Percentiles rank a stretch among this genome's conserved stretches.
Evolutionary conservation across 495 filamentous ascomycete species (phyloP).

Genomic region (Amniculicola lignicola): DNA sequence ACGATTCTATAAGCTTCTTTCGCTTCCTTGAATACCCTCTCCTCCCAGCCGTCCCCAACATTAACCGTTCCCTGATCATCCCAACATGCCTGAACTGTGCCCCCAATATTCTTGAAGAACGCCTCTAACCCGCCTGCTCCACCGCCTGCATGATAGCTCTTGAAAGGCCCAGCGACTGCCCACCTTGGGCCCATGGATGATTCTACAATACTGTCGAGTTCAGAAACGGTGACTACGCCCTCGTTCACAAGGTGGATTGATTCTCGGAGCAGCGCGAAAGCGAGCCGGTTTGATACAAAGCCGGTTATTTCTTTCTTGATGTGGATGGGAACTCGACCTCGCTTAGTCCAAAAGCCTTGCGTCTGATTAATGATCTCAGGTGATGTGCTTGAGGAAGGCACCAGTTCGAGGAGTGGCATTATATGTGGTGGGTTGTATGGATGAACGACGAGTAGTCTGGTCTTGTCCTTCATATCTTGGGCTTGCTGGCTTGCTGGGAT

Average conservation of each 20-base stretch:
- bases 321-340: conserved; percentile 52
- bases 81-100: conserved; percentile 56
- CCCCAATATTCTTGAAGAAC: conserved; percentile 57
- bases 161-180: conserved; percentile 58
- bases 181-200: conserved; percentile 55
- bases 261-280: conserved; percentile 42
- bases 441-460: conserved; percentile 55
- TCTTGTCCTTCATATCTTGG: conserved; percentile 42
- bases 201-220: conserved; percentile 45
- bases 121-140: conserved; percentile 53
- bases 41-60: conserved; percentile 43
- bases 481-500: conserved; percentile 53
- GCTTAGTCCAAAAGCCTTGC: conserved; percentile 47
- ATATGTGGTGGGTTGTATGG: conserved; percentile 64
- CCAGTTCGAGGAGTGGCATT: conserved; percentile 61
- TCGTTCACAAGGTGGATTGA: conserved; percentile 36
- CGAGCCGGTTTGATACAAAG: conserved; percentile 42
- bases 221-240: conserved; percentile 36
- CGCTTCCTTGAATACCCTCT: conserved; percentile 34
- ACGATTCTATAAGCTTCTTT: conserved; percentile 38
- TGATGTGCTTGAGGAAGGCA: conserved; percentile 48
- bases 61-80: conserved; percentile 47
- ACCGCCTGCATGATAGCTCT: conserved; percentile 60
- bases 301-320: conserved; percentile 50
- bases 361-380: conserved; percentile 45